phyloP scores from a whole-genome alignment of 192 early-diverging fungal genomes.

The Backusella circina region DNA sequence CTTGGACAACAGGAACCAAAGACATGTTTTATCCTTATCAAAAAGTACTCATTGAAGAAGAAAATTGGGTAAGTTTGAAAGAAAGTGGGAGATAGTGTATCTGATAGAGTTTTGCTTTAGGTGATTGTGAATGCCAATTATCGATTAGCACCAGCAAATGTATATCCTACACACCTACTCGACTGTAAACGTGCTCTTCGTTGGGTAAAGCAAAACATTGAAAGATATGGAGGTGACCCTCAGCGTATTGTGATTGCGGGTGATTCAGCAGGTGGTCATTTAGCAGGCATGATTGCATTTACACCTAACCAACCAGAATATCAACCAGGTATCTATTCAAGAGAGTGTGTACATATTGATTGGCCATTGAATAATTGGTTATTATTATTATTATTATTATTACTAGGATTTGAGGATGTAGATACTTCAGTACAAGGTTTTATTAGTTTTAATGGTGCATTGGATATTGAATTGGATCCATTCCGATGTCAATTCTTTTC shows the following conservation, averaged over 20 bases:
- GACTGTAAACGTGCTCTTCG: constrained; percentile 67
- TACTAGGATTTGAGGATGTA: constrained; percentile 13
- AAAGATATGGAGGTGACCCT: constrained; percentile 61
- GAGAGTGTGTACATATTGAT: not conserved
- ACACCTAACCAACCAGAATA: constrained; percentile 16
- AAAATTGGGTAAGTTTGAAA: constrained; percentile 15
- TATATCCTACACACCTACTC: constrained; percentile 55
- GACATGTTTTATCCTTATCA: constrained; percentile 10
- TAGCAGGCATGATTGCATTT: constrained; percentile 9
- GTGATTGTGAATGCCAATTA: not conserved
- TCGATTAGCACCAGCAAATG: constrained; percentile 42
- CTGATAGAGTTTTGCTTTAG: constrained; percentile 30
- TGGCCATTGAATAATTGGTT: no score
- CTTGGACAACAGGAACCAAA: constrained; percentile 58
- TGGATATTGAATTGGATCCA: not conserved
- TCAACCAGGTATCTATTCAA: constrained; percentile 18
- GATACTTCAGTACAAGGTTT: constrained; percentile 15
- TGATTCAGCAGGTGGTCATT: constrained; percentile 21
- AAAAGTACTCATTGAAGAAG: constrained; percentile 9
- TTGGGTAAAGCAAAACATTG: constrained; percentile 62
- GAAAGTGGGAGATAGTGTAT: no score
- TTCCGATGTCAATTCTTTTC: constrained; percentile 17
- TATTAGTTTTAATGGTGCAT: constrained; percentile 14
- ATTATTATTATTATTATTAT: not conserved
- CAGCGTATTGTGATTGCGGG: constrained; percentile 55